A percentile compares a stretch with the other conserved stretches of the same genome.
These are phyloP conservation scores for Penicillium oxalicum DNA, from an alignment of 2,329 filamentous ascomycete genomes.

Conservation along the genomic window DNA sequence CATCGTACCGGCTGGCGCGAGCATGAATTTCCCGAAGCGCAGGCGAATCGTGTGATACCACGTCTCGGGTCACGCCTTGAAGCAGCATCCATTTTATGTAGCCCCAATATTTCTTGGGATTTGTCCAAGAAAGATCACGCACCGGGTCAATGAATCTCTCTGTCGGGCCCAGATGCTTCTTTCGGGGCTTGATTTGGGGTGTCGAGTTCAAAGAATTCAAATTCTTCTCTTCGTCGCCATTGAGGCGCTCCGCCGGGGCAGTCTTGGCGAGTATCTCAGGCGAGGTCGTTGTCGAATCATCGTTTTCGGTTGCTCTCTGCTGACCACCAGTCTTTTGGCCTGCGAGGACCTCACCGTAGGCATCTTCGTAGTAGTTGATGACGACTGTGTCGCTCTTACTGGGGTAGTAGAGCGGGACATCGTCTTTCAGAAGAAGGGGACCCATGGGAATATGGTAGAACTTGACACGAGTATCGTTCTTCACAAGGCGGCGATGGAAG, in stretches of 20 bases:
- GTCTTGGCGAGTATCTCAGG: constrained; percentile 4
- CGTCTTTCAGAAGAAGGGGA: constrained; percentile 36
- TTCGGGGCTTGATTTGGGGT: constrained; percentile 17
- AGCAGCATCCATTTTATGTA: constrained; percentile 42
- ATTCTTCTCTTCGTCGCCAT: constrained; percentile 11
- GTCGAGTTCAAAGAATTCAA: constrained; percentile 12
- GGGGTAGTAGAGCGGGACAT: constrained; percentile 38
- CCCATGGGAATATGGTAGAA: constrained; percentile 34
- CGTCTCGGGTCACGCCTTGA: constrained; percentile 40
- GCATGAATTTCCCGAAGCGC: constrained; percentile 35
- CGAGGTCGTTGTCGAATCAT: constrained; percentile 4
- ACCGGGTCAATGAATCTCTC: constrained; percentile 24
- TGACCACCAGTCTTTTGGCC: constrained; percentile 8
- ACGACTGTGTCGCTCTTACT: constrained; percentile 33
- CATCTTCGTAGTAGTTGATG: constrained; percentile 37
- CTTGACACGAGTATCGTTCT: constrained; percentile 17
- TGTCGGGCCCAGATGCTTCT: constrained; percentile 16
- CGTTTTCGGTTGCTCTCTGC: constrained; percentile 1
- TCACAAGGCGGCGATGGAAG: constrained; percentile 24
- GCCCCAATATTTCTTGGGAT: constrained; percentile 26
- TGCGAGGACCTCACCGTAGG: constrained; percentile 22
- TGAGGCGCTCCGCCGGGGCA: constrained; percentile 2
- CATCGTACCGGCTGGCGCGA: constrained; percentile 42
- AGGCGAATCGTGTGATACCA: constrained; percentile 36
- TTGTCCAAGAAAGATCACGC: constrained; percentile 6